Percentiles rank a stretch among this genome's conserved stretches.
phyloP scores from a whole-genome alignment of 306 rosid species.

The Vigna reflexopilosa region DNA sequence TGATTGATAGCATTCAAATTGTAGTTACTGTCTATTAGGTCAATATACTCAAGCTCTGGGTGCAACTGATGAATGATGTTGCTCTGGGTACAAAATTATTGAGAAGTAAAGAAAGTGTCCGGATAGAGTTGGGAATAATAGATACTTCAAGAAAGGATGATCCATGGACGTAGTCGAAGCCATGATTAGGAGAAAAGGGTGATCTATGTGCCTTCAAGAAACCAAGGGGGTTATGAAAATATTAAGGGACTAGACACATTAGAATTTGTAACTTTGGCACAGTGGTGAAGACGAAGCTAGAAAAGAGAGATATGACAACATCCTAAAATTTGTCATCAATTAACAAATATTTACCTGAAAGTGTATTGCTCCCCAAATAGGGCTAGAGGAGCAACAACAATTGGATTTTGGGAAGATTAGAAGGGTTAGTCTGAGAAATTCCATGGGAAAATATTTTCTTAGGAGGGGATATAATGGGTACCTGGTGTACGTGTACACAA shows the following conservation, averaged over 20 bases:
- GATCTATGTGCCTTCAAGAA: slow-evolving; percentile 29
- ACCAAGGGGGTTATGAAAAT: slow-evolving; percentile 22
- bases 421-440: slow-evolving; percentile 20
- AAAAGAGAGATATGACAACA: slow-evolving; percentile 4
- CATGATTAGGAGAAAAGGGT: slow-evolving; percentile 25
- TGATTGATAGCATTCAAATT: too few species aligned
- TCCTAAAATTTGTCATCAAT: neutral
- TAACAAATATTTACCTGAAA: neutral
- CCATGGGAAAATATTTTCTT: neutral
- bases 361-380: neutral
- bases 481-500: neutral
- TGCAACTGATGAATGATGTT: neutral
- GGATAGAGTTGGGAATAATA: neutral
- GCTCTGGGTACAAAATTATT: neutral
- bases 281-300: slow-evolving; percentile 7
- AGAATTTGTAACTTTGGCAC: neutral
- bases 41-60: neutral
- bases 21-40: neutral
- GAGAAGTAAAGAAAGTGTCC: neutral
- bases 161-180: slow-evolving; percentile 11
- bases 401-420: slow-evolving; percentile 6
- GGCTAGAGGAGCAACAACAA: neutral
- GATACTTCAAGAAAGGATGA: neutral
- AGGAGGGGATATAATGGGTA: neutral
- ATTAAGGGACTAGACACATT: neutral